Evolutionary conservation across 495 filamentous ascomycete species (phyloP), one percentile per base, ranked within the genome.

Genomic region (Sordaria brevicollis): DNA sequence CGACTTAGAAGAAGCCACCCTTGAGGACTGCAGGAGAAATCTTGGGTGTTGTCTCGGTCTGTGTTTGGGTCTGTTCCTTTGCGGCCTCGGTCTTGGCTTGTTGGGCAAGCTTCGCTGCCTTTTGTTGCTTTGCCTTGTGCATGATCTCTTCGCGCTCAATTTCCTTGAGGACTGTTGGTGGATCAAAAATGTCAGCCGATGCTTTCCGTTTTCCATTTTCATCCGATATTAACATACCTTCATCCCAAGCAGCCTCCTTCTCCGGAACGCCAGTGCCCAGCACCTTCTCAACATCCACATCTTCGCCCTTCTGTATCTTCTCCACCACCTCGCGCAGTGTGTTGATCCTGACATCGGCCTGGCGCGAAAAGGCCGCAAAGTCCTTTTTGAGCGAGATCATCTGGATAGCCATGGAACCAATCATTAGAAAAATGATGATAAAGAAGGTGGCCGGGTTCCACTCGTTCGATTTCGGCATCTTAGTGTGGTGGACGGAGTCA

Each of bases 401-500:
- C 71, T 97, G 90, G 73, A 99, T 97, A 13, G 93, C 90, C 80
- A 97, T 94, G 70, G 92, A 96, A 2, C 95, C 96, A 72, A 97
- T 94, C 71, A 97, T 85, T 43, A 97, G 84, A 74, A 92, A 93
- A 67, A 97, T 93, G 76, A 92, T 81, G 74, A 99, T 95, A 82
- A 90, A 97, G 75, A 93, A 93, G 1, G 92, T 97, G 15, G 92
- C 92, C 2, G 95, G 96, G 73, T 97, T 98, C 93, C 92, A 96
- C 73, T 88, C 88, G 72, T 90, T 93, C 17, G 85, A 83, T 67
- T 85, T 82, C 33, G 73, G 70, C 65, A 81, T 80, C 54, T 76
- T 74, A 66, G 7, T 57, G 49, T 29, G 39, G 35, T 68, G 11
- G 41, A 68, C 5, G 67, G 70, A 62, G 39, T 67, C 29, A 37